These are phyloP conservation scores for Sordariomycetes sp. DNA, from an alignment of 2,329 filamentous ascomycete species.

Conservation along the genomic window DNA sequence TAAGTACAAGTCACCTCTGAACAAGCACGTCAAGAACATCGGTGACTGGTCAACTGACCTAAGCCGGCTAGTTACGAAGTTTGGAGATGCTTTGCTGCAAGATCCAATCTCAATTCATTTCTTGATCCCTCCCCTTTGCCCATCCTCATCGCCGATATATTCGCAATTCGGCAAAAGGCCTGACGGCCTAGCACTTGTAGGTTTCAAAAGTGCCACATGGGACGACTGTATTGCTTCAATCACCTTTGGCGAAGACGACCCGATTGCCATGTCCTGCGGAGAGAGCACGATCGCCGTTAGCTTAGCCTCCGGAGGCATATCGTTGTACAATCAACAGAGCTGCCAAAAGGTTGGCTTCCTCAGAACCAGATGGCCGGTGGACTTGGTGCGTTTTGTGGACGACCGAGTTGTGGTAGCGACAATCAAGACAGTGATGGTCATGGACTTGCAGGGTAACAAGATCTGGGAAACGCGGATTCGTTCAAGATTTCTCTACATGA, in stretches of 20 bases:
- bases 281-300: slow-evolving; percentile 8
- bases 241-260: slow-evolving; percentile 6
- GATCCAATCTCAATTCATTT: slow-evolving; percentile 22
- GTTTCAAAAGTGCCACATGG: slow-evolving; percentile 7
- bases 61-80: slow-evolving; percentile 18
- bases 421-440: slow-evolving; percentile 5
- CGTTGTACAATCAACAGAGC: slow-evolving; percentile 8
- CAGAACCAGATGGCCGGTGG: slow-evolving; percentile 3
- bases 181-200: slow-evolving; percentile 7
- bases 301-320: slow-evolving; percentile 8
- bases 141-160: slow-evolving; percentile 10
- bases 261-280: slow-evolving; percentile 7
- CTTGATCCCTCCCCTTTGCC: slow-evolving; percentile 25
- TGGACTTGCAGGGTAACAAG: slow-evolving; percentile 6
- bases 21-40: slow-evolving; percentile 12
- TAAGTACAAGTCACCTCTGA: slow-evolving; percentile 12
- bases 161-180: slow-evolving; percentile 6
- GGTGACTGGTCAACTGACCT: slow-evolving; percentile 21
- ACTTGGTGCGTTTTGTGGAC: slow-evolving; percentile 7
- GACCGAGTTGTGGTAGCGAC: slow-evolving; percentile 4
- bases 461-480: slow-evolving; percentile 8
- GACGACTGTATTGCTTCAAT: slow-evolving; percentile 11
- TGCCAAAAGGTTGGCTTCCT: slow-evolving; percentile 7
- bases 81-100: slow-evolving; percentile 14
- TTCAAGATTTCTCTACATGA: slow-evolving; percentile 7